Conservation (phyloP, 257 asterid species). For the Scutellaria minor region DNA sequence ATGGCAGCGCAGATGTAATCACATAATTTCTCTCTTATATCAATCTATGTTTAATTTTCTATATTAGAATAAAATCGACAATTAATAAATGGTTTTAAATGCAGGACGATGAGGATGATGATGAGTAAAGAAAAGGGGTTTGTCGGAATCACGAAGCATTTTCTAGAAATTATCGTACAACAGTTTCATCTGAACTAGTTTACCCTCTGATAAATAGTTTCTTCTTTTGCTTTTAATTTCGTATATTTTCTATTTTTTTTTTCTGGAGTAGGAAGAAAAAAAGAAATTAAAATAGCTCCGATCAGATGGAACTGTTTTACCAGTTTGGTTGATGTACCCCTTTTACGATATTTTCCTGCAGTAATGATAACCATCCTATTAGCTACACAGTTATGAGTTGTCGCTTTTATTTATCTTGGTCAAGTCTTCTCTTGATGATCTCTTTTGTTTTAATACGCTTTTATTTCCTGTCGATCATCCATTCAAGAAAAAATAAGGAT, state of each 20-base stretch:
- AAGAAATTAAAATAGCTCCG: conserved; percentile 39
- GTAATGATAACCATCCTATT: conserved; percentile 22
- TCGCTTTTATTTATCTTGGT: no score
- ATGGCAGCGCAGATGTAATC: conserved; percentile 49
- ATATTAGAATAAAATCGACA: no score
- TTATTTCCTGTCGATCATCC: no score
- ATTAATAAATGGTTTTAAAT: background rate
- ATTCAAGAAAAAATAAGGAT: no score
- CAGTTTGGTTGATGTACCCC: conserved; percentile 31
- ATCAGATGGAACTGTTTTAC: conserved; percentile 35
- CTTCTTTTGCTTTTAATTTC: background rate
- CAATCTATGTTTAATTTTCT: no score
- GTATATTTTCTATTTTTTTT: background rate
- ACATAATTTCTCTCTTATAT: background rate
- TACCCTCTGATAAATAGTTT: conserved; percentile 36
- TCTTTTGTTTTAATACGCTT: no score
- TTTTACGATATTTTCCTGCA: conserved; percentile 27
- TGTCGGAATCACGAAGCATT: background rate
- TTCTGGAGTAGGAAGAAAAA: conserved; percentile 37
- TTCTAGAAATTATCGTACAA: conserved; percentile 30
- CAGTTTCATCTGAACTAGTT: conserved; percentile 38
- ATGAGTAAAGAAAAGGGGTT: conserved; percentile 36
- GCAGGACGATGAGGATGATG: conserved; percentile 54
- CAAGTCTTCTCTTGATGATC: no score
- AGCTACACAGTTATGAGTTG: background rate